Evolutionary conservation across 345 rosid genomes (phyloP).

Genomic region (Hibiscus trionum): DNA sequence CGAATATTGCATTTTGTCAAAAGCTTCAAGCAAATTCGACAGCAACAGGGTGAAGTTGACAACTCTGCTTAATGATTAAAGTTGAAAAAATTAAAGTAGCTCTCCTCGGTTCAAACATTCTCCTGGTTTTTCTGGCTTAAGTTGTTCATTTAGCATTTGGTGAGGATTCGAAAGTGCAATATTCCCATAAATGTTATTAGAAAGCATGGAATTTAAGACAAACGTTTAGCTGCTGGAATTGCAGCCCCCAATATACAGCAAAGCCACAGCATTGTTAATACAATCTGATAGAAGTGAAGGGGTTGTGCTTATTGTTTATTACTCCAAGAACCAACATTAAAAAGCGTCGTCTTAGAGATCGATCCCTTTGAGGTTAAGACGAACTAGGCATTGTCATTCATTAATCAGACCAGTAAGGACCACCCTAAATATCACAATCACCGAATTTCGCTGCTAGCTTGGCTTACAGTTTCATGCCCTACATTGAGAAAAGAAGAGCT

Average conservation of each 20-base stretch:
- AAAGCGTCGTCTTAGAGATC: conserved; percentile 47
- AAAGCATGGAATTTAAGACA: too few relatives aligned
- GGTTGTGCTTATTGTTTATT: conserved; percentile 11
- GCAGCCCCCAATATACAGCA: conserved; percentile 1
- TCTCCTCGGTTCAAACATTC: not conserved
- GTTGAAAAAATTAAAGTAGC: not conserved
- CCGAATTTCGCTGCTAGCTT: not conserved
- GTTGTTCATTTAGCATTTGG: too few relatives aligned
- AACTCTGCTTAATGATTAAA: not conserved
- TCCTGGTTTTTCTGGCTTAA: not conserved
- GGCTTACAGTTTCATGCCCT: too few relatives aligned
- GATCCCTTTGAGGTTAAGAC: conserved; percentile 1
- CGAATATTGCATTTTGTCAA: conserved; percentile 10
- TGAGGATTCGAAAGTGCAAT: not conserved
- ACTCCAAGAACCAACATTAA: conserved; percentile 53
- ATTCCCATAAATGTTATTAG: too few relatives aligned
- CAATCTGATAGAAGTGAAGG: not conserved
- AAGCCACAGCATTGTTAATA: not conserved
- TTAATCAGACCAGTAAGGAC: not conserved
- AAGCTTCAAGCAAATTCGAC: conserved; percentile 6
- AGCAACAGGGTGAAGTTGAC: not conserved
- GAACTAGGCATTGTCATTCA: conserved; percentile 1
- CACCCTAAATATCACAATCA: conserved; percentile 13
- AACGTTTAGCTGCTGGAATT: not conserved
- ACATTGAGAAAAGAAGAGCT: not conserved